A percentile compares a stretch with the other conserved stretches of the same genome.
phyloP scores from a whole-genome alignment of 495 filamentous ascomycete species.

The Aspergillus homomorphus region DNA sequence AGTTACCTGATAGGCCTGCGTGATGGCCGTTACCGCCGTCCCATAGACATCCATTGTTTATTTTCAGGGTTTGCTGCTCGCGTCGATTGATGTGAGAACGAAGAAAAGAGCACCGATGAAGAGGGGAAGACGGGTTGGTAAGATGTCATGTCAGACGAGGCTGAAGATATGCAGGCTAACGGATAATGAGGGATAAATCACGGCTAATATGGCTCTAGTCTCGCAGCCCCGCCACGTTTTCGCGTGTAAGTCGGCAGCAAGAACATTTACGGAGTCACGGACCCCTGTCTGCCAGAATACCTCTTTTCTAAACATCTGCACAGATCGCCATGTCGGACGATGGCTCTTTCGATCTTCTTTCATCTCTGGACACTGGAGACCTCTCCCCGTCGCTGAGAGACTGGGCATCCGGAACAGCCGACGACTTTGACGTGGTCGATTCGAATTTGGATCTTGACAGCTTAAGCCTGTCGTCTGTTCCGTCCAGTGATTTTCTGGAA shows the following conservation, averaged over 20 bases:
- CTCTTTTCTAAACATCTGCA: background rate
- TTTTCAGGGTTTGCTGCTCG: background rate
- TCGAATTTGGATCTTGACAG: background rate
- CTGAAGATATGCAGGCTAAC: background rate
- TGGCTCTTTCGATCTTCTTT: background rate
- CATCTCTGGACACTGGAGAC: slow-evolving; percentile 6
- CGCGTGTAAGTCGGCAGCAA: background rate
- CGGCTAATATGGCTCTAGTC: background rate
- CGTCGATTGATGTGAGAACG: background rate
- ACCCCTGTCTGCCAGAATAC: no score
- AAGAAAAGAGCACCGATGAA: background rate
- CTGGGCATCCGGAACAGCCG: background rate
- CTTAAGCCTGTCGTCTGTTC: background rate
- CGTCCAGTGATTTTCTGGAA: background rate
- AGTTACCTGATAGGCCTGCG: slow-evolving; percentile 21
- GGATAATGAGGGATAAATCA: background rate
- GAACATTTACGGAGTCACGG: no score
- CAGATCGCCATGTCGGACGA: background rate
- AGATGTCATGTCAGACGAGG: background rate
- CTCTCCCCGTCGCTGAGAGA: background rate
- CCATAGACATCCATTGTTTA: slow-evolving; percentile 24
- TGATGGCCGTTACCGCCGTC: slow-evolving; percentile 20
- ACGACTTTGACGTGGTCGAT: background rate
- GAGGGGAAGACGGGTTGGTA: background rate
- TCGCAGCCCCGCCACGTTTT: background rate